phyloP scores from a whole-genome alignment of 2,329 filamentous ascomycete genomes.

The Fusarium proliferatum region DNA sequence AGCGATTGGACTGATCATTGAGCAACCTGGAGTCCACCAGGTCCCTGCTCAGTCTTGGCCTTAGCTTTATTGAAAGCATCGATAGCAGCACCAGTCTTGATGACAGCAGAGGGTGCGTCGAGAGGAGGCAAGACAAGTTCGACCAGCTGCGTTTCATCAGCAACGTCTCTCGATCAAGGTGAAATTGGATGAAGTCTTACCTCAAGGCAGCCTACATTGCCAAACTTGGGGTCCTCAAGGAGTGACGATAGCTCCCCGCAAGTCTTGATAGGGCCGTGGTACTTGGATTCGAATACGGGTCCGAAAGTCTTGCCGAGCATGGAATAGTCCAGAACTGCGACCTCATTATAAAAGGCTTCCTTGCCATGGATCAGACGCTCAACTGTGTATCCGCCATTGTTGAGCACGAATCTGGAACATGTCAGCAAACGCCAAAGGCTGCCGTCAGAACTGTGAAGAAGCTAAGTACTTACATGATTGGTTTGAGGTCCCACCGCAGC shows the following conservation, averaged over 20 bases:
- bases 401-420: not conserved
- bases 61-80: constrained; percentile 1
- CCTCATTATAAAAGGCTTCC: not conserved
- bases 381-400: not conserved
- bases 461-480: not conserved
- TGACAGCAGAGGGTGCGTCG: not conserved
- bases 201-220: not conserved
- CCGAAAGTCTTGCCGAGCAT: not conserved
- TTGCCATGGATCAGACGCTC: not conserved
- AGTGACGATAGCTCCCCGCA: not conserved
- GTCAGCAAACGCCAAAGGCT: not conserved
- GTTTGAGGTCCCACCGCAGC: not conserved
- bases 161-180: accelerated
- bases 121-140: not conserved
- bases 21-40: not conserved
- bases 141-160: not conserved
- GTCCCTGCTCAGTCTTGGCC: not conserved
- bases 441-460: not conserved
- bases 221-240: not conserved
- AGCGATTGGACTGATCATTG: accelerated
- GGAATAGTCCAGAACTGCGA: not conserved
- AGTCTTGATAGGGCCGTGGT: not conserved
- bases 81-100: not conserved
- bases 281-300: not conserved
- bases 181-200: not conserved